These are phyloP conservation scores for Aspergillus incahuasiensis DNA, from an alignment of 495 filamentous ascomycete species.

Conservation along the genomic window DNA sequence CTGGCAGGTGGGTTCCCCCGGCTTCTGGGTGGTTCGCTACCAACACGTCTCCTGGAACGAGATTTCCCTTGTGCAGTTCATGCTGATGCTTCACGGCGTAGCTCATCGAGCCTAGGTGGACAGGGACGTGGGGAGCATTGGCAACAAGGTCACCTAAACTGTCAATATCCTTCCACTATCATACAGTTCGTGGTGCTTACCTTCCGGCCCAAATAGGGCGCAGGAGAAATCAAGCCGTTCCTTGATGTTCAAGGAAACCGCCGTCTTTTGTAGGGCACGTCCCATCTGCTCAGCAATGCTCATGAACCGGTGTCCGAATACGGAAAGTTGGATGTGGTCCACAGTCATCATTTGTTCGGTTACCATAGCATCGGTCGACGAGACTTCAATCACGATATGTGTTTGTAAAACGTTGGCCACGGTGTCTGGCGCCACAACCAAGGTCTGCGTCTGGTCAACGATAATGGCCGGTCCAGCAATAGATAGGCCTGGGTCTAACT, in stretches of 20 bases:
- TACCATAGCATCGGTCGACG: conserved; percentile 52
- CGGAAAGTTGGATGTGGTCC: conserved; percentile 81
- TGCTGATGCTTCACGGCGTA: conserved; percentile 83
- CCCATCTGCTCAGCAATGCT: conserved; percentile 95
- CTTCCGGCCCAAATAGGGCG: conserved; percentile 75
- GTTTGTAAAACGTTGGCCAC: conserved; percentile 45
- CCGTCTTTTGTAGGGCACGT: conserved; percentile 81
- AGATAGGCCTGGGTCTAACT: conserved; percentile 60
- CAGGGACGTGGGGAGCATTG: conserved; percentile 83
- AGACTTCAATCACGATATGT: conserved; percentile 69
- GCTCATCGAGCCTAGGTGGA: conserved; percentile 86
- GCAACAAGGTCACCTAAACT: conserved; percentile 70
- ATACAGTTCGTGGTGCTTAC: too few species aligned
- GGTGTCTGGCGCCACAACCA: conserved; percentile 74
- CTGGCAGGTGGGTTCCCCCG: conserved; percentile 81
- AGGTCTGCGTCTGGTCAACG: conserved; percentile 90
- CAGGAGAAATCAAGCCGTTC: conserved; percentile 90
- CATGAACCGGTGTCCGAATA: conserved; percentile 92
- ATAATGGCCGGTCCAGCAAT: conserved; percentile 81
- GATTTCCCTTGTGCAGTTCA: conserved; percentile 71
- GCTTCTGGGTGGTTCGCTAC: conserved; percentile 93
- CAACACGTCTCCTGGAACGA: conserved; percentile 86
- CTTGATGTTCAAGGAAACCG: conserved; percentile 89
- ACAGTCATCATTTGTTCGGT: conserved; percentile 44
- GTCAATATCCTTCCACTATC: too few species aligned